Percentiles rank a stretch among this genome's conserved stretches.
Conservation (phyloP, 768 basidiomycete species). For the Fibroporia radiculosa region DNA sequence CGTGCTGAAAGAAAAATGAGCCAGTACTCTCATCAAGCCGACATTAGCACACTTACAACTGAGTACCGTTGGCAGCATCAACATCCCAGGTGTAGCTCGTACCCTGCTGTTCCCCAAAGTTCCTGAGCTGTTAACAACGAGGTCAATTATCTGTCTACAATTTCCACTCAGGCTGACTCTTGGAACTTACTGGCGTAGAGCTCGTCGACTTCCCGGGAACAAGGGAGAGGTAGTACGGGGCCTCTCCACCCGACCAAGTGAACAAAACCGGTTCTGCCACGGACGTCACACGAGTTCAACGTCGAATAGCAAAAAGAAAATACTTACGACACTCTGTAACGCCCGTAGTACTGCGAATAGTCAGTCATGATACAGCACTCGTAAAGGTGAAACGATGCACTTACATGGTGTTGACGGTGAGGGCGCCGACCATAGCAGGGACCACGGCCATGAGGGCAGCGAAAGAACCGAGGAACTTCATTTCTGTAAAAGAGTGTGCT, state of each 20-base stretch:
- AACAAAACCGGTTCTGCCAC: constrained; percentile 54
- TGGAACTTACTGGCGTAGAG: constrained; percentile 41
- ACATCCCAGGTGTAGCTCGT: constrained; percentile 47
- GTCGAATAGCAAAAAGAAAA: not conserved
- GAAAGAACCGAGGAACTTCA: constrained; percentile 29
- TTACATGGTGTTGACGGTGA: constrained; percentile 67
- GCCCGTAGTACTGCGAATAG: constrained; percentile 1
- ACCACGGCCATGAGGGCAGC: constrained; percentile 23
- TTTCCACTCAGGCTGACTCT: not conserved
- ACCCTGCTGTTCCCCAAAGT: constrained; percentile 39
- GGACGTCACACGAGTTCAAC: not conserved
- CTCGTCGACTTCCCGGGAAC: constrained; percentile 51
- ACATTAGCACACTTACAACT: constrained; percentile 34
- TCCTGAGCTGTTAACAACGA: constrained; percentile 37
- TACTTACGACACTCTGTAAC: constrained; percentile 45
- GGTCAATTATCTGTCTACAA: not conserved
- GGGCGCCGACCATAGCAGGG: constrained; percentile 23
- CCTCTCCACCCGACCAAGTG: constrained; percentile 40
- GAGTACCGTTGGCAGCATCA: constrained; percentile 35
- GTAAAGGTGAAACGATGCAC: constrained; percentile 19
- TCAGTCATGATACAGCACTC: not conserved
- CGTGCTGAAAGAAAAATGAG: constrained; percentile 32
- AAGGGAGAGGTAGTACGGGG: constrained; percentile 54
- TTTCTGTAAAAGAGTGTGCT: constrained; percentile 11
- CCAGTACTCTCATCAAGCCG: not conserved